These are phyloP conservation scores for Decorospora gaudefroyi DNA, from an alignment of 2,329 filamentous ascomycete genomes.

Conservation along the genomic window DNA sequence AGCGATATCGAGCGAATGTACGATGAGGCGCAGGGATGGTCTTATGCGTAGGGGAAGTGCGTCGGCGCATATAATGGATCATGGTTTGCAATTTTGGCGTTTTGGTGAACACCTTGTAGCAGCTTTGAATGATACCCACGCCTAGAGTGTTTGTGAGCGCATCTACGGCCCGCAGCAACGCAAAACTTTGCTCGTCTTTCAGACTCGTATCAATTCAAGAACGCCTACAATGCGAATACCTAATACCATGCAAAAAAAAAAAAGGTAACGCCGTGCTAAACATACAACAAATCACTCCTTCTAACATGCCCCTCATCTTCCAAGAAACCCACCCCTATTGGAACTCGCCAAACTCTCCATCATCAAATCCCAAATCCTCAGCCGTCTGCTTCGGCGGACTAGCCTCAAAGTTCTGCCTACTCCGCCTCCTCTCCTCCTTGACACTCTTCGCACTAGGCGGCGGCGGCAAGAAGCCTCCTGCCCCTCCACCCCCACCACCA, in stretches of 20 bases:
- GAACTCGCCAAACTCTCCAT: conserved; percentile 88
- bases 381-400: conserved; percentile 40
- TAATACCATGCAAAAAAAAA: conserved; percentile 13
- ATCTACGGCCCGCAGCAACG: neutral
- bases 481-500: conserved; percentile 30
- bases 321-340: too few relatives aligned
- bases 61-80: neutral
- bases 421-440: conserved; percentile 63
- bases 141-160: too few relatives aligned
- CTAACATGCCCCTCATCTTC: neutral
- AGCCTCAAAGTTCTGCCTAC: conserved; percentile 51
- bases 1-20: conserved; percentile 75
- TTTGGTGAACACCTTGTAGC: neutral
- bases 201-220: conserved; percentile 8
- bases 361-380: conserved; percentile 77
- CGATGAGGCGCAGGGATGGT: conserved; percentile 37
- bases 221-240: conserved; percentile 30
- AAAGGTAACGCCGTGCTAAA: conserved; percentile 25
- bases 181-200: neutral
- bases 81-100: neutral
- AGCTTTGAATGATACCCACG: conserved; percentile 8
- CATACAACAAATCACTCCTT: conserved; percentile 9
- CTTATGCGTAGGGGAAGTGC: conserved; percentile 17
- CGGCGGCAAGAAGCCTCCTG: conserved; percentile 62
- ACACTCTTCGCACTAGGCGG: conserved; percentile 66